Evolutionary conservation across 2,329 filamentous ascomycete genomes (phyloP).

Genomic region (Ophiostoma angusticollis): DNA sequence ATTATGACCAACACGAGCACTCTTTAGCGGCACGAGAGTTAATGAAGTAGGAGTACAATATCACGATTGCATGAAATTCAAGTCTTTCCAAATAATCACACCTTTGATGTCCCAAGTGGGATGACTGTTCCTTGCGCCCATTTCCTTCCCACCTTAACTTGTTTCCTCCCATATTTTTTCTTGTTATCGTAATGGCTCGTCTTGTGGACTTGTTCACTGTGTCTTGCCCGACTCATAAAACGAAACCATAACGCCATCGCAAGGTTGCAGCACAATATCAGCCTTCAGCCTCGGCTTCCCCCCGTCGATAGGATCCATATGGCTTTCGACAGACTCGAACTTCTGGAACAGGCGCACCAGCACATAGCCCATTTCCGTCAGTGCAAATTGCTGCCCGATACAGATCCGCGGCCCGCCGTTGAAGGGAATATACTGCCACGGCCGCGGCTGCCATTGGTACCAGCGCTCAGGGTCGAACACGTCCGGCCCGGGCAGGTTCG

Average conservation of each 20-base stretch:
- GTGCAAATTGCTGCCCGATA: constrained; percentile 68
- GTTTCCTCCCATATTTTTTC: no score
- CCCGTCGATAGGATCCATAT: constrained; percentile 42
- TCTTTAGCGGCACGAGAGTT: no score
- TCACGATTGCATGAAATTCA: no score
- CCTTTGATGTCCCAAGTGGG: no score
- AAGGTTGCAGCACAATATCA: constrained; percentile 48
- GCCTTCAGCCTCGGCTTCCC: constrained; percentile 41
- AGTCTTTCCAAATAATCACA: no score
- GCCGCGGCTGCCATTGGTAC: constrained; percentile 47
- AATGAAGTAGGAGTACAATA: no score
- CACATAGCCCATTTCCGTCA: constrained; percentile 65
- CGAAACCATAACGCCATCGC: constrained; percentile 43
- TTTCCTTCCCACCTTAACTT: no score
- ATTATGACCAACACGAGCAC: no score
- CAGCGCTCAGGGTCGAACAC: constrained; percentile 56
- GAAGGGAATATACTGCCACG: constrained; percentile 63
- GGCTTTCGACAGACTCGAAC: constrained; percentile 49
- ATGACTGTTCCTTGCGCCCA: no score
- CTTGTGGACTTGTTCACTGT: neutral
- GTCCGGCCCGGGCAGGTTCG: constrained; percentile 30
- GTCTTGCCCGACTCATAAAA: constrained; percentile 35
- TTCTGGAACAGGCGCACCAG: constrained; percentile 60
- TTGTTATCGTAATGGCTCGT: neutral
- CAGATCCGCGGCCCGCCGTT: constrained; percentile 64